Base-by-base conservation (phyloP, 306 rosid genomes). In the Ormosia semicastrata region DNA sequence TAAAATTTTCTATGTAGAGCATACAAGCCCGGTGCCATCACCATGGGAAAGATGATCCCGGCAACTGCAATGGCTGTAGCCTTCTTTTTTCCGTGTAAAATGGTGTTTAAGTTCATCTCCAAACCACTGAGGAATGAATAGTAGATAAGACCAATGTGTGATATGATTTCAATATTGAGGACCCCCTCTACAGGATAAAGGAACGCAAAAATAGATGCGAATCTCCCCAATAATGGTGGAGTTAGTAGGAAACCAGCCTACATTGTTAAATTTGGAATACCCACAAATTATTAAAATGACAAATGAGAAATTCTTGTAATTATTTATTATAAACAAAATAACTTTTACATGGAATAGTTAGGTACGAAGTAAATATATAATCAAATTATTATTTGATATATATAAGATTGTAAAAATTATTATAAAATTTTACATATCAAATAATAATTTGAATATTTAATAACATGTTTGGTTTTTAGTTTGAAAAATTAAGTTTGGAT, bases 111-210 rank as follows among this genome's bases (percentile, higher is more conserved):
- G 59, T 87, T 77, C 81, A 87, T 87, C 59, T 88, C 88, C 62
- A 88, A 50, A 0, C 90, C 90, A 67, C 81, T 72, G 12, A 88
- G 67, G 68, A 88, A 88, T 49, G 82, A 63, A 14, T 84, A 78
- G 85, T 6, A 88, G 2, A 84, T 66, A 0, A 81, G 29, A 7
- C 89, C 89, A 30, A 84, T 0, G 71, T 82, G 17, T 49, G 83
- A 3, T 3, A 74, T 0, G 0, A 85, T 71, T 62, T 88, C 89
- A 2, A 53, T 0, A 37, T 58, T 76, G 4, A 86, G 1, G 5
- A 81, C 7, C 2, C 88, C 85, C 0, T 7, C 15, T n/a, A 46
- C 2, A 3, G 87, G 86, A 43, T 5, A 80, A 11, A 77, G 2
- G 13, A 7, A 29, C 1, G 0, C 0, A 7, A 60, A 80, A 1